phyloP scores from a whole-genome alignment of 805 yeast genomes.

The Torulaspora maleeae region DNA sequence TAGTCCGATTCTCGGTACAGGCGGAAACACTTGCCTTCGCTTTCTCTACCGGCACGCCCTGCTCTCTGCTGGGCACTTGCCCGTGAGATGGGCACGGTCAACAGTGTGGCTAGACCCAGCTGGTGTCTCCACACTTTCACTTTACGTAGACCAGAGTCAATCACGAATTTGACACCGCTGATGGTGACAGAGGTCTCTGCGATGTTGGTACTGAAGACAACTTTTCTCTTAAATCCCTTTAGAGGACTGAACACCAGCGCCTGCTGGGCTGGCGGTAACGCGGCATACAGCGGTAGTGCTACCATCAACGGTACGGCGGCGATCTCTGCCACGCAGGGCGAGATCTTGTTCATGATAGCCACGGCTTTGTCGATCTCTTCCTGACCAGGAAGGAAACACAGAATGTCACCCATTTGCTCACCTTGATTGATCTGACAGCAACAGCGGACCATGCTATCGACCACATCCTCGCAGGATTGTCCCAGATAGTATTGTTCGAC shows the following conservation, averaged over 20 bases:
- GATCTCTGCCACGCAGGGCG: constrained; percentile 63
- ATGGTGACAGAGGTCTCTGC: constrained; percentile 98
- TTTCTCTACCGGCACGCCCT: constrained; percentile 99
- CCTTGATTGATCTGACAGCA: constrained; percentile 72
- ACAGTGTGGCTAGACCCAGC: constrained; percentile 83
- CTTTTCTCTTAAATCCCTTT: constrained; percentile 67
- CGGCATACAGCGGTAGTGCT: constrained; percentile 87
- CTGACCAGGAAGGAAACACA: constrained; percentile 92
- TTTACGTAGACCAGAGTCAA: constrained; percentile 89
- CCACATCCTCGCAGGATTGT: constrained; percentile 71
- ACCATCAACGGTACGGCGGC: constrained; percentile 60
- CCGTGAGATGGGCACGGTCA: constrained; percentile 88
- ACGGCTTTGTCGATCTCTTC: constrained; percentile 92
- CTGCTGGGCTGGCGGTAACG: constrained; percentile 82
- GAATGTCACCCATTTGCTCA: constrained; percentile 81
- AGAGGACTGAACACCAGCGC: constrained; percentile 68
- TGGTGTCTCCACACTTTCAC: constrained; percentile 94
- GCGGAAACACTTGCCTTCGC: constrained; percentile 83
- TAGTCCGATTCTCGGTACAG: constrained; percentile 74
- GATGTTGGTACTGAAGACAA: constrained; percentile 88
- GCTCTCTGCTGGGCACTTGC: constrained; percentile 93
- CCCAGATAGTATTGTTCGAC: constrained; percentile 66
- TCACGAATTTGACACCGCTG: constrained; percentile 86
- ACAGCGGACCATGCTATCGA: constrained; percentile 69
- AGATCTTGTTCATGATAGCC: constrained; percentile 50